Base-by-base conservation (phyloP, 176 grass and related monocot species). In the Poa pratensis region DNA sequence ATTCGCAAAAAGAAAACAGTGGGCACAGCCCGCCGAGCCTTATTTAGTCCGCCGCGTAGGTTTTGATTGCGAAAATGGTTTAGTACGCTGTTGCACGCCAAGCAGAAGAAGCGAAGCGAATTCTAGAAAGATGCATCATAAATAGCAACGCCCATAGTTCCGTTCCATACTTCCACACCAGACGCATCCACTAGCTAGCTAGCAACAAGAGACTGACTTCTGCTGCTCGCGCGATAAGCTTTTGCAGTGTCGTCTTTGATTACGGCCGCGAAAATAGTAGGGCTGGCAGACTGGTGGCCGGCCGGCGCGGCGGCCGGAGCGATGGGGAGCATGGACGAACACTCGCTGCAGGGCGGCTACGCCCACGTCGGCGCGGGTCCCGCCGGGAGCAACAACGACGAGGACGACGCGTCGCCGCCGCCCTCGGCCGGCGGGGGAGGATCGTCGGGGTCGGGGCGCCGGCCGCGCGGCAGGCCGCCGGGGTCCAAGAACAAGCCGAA, bases 401-500 rank as follows among this genome's bases (percentile, higher is more conserved):
- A 86, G 55, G 88, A 92, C 65, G 76, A 90, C 75, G 62, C 73
- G 9, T 87, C 90, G 8, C 83, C 77, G 35, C 88, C 69, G 74
- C 53, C 81, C 5, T n/a, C 77, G 14, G 65, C 67, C 0, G 87
- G 69, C 9, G 62, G 55, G 9, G 82, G 85, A 1, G 81, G 84
- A 3, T 75, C 73, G 19, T 50, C 77, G 49, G 71, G 71, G 0
- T 57, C 78, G 1, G 28, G 39, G 0, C 90, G 92, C 10, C 90
- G 95, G 43, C 93, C 95, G 15, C 93, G 95, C 18, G 95, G 95
- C 11, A 84, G 95, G 16, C 95, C 95, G 1, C 89, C 95, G 0
- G 95, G 95, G 15, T 97, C 95, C 16, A 97, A 95, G 87, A 97
- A 97, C 93, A 97, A 90, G 85, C 89, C 93, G 1, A 97, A 97